Evolutionary conservation across 2,329 filamentous ascomycete genomes (phyloP), one percentile per base, ranked within the genome.

Genomic region (Trichoderma simmonsii): DNA sequence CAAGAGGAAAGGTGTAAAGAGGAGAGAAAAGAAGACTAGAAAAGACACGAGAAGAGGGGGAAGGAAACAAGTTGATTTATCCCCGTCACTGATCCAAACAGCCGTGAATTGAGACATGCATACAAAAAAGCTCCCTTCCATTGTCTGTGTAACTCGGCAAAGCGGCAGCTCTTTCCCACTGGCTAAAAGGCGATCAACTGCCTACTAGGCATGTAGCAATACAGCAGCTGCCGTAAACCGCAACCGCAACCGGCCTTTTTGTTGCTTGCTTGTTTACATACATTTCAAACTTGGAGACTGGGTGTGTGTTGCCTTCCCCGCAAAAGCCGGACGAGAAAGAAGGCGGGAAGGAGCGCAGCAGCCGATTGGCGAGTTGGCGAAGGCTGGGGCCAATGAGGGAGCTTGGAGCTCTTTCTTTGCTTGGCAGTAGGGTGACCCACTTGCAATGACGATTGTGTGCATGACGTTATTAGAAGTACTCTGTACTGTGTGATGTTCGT

Each of bases 331-430:
- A 54, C 39, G 43, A 30, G 62, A 65, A 65, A 65, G n/a, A 43
- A 24, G 30, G 60, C 11, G 12, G 26, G 59, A 18, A 18, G 59
- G 26, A n/a, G 18, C 39, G 28, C 26, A 54, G n/a, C 28, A 66
- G 43, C 63, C 63, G 43, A 66, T 66, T 66, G 48, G 63, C 63
- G 63, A 21, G 12, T 48, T 64, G 61, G 36, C 61, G 36, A 64
- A 21, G 11, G 60, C 3, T n/a, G n/a, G 4, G 39, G 39, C 62
- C 39, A 64, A 64, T 64, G 28, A 24, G 62, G 28, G n/a, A 34
- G 63, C 28, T 66, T 66, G 63, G 63, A 32, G 24, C 36, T 57
- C 15, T 26, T 21, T 21, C 48, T 28, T 12, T 48, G 43, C 43
- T 51, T 51, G 43, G 43, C 9, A 18, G 43, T n/a, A 11, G 7